Conservation (phyloP, 2,329 filamentous ascomycete species). For the Hypomyces rosellus region DNA sequence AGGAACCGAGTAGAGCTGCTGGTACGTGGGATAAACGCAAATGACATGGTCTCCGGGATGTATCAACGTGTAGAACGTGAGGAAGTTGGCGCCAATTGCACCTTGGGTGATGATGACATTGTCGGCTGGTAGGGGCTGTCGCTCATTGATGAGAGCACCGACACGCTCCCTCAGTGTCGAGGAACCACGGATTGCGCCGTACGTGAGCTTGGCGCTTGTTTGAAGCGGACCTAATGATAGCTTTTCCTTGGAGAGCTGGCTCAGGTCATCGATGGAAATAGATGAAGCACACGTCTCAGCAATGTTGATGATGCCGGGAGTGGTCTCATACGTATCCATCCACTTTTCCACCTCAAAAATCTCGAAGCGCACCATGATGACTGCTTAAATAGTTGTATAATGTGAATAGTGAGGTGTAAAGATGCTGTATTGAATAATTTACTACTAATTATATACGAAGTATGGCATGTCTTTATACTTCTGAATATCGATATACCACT, state of each 20-base stretch:
- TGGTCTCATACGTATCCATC: slow-evolving; percentile 57
- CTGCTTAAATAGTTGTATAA: neutral
- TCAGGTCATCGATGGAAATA: slow-evolving; percentile 63
- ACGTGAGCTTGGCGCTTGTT: slow-evolving; percentile 55
- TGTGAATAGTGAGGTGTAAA: neutral
- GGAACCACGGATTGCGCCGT: slow-evolving; percentile 67
- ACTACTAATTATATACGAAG: too few relatives aligned
- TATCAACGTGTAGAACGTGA: slow-evolving; percentile 68
- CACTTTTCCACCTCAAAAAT: slow-evolving; percentile 66
- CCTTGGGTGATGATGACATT: slow-evolving; percentile 72
- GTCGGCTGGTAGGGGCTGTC: slow-evolving; percentile 41
- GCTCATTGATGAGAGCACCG: slow-evolving; percentile 52
- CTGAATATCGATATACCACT: too few relatives aligned
- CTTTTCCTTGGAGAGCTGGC: slow-evolving; percentile 51
- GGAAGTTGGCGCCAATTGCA: slow-evolving; percentile 77
- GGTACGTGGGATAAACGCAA: slow-evolving; percentile 81
- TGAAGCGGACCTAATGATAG: slow-evolving; percentile 34
- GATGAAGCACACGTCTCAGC: slow-evolving; percentile 75
- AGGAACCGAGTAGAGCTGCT: slow-evolving; percentile 74
- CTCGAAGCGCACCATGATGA: slow-evolving; percentile 49
- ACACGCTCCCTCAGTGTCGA: slow-evolving; percentile 57
- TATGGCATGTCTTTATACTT: too few relatives aligned
- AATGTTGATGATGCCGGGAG: slow-evolving; percentile 58
- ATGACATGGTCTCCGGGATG: slow-evolving; percentile 74
- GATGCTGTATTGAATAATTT: too few relatives aligned